These are phyloP conservation scores for Epicoccum sorghinum DNA, from an alignment of 2,329 filamentous ascomycete genomes.

Conservation along the genomic window DNA sequence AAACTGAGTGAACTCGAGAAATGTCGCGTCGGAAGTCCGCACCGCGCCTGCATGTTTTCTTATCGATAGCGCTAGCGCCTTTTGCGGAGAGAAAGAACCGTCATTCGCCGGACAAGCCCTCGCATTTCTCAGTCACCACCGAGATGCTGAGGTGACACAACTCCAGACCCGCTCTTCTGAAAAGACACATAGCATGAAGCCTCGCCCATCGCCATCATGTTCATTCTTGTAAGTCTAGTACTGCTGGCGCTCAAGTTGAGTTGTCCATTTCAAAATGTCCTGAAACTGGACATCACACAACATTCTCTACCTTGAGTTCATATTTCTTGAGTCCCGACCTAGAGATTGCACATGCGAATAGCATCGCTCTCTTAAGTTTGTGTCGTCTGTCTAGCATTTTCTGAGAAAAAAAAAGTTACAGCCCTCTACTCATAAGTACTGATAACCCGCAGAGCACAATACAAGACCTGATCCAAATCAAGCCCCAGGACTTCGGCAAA, in stretches of 20 bases:
- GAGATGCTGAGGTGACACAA: constrained; percentile 21
- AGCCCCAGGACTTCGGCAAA: constrained; percentile 85
- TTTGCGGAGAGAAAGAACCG: constrained; percentile 14
- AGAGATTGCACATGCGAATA: too few species aligned
- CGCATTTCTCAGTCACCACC: constrained; percentile 15
- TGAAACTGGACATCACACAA: not conserved
- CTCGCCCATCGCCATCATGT: constrained; percentile 36
- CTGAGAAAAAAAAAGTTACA: too few species aligned
- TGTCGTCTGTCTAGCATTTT: too few species aligned
- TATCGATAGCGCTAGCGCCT: constrained; percentile 17
- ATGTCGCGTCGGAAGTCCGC: constrained; percentile 9
- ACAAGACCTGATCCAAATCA: constrained; percentile 91
- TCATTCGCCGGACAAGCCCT: constrained; percentile 11
- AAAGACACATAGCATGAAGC: constrained; percentile 34
- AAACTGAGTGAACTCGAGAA: too few species aligned
- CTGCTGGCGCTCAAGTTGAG: not conserved
- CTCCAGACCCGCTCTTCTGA: constrained; percentile 1
- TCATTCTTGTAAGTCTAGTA: constrained; percentile 46
- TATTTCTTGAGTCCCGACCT: not conserved
- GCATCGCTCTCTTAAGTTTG: too few species aligned
- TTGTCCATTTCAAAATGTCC: not conserved
- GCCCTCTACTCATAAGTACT: not conserved
- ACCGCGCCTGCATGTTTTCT: constrained; percentile 11
- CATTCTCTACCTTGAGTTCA: too few species aligned
- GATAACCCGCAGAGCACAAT: constrained; percentile 76